These are phyloP conservation scores for Populus pruinosa DNA, from an alignment of 345 rosid genomes.

Conservation along the genomic window DNA sequence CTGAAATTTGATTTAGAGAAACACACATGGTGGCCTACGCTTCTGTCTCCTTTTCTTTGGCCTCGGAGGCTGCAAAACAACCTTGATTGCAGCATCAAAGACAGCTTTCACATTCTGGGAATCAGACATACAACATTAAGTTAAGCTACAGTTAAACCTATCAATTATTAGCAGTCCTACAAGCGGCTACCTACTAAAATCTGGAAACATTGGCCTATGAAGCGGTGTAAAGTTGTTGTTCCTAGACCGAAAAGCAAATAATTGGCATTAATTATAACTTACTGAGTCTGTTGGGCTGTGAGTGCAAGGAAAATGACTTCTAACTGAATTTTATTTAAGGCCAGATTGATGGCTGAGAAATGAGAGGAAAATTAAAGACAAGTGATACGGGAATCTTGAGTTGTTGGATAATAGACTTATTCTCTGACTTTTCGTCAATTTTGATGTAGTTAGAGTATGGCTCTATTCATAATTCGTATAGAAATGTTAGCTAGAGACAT, in stretches of 20 bases:
- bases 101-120: constrained; percentile 47
- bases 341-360: not conserved
- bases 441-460: not conserved
- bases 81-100: constrained; percentile 55
- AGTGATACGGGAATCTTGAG: not conserved
- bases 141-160: not conserved
- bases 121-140: not conserved
- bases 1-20: constrained; percentile 25
- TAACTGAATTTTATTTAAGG: not conserved
- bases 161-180: not conserved
- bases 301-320: not conserved
- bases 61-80: constrained; percentile 51
- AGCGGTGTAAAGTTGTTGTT: not conserved
- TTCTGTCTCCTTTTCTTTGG: constrained; percentile 40
- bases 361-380: too few species aligned
- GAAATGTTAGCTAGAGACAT: not conserved
- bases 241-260: not conserved
- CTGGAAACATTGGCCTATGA: not conserved
- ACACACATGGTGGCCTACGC: constrained; percentile 26
- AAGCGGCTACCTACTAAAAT: not conserved
- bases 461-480: not conserved
- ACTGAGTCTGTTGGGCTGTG: not conserved
- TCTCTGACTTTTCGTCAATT: not conserved
- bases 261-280: not conserved
- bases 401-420: not conserved